Percentiles rank a stretch among this genome's conserved stretches.
phyloP scores from a whole-genome alignment of 1,284 basidiomycete species.

The Cerioporus squamosus region DNA sequence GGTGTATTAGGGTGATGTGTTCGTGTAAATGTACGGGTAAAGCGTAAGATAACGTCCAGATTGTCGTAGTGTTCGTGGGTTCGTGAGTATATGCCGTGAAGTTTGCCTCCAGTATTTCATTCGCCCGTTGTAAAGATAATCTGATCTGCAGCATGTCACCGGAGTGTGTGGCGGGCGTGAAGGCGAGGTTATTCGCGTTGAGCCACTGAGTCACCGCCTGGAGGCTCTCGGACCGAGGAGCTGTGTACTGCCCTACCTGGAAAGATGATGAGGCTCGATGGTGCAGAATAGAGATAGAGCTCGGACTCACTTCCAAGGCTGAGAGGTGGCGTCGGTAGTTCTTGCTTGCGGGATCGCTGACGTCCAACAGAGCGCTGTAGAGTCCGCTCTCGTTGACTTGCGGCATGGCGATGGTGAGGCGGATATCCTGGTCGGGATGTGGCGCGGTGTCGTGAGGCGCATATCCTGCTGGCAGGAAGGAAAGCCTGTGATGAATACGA shows the following conservation, averaged over 20 bases:
- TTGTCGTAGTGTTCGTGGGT: conserved; percentile 28
- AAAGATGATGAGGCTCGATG: conserved; percentile 8
- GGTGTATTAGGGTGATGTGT: conserved; percentile 40
- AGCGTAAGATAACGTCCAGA: conserved; percentile 41
- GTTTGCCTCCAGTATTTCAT: conserved; percentile 36
- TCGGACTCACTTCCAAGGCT: conserved; percentile 29
- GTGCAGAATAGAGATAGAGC: not conserved
- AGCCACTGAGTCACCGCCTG: conserved; percentile 42
- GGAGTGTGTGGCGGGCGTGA: conserved; percentile 31
- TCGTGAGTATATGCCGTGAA: conserved; percentile 38
- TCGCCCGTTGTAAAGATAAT: conserved; percentile 40
- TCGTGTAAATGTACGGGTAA: conserved; percentile 35
- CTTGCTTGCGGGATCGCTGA: conserved; percentile 32
- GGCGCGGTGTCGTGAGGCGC: not conserved
- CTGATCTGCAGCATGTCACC: conserved; percentile 45
- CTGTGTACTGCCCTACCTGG: conserved; percentile 41
- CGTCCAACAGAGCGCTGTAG: conserved; percentile 27
- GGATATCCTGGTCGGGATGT: conserved; percentile 13
- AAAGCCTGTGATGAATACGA: not conserved
- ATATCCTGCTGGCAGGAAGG: not conserved
- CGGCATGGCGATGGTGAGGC: conserved; percentile 25
- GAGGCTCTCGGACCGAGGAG: conserved; percentile 38
- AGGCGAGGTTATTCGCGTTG: conserved; percentile 34
- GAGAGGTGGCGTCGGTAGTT: conserved; percentile 35
- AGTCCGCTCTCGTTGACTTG: conserved; percentile 29